Evolutionary conservation across 2,329 filamentous ascomycete species (phyloP).

Genomic region (Zasmidium cellare): DNA sequence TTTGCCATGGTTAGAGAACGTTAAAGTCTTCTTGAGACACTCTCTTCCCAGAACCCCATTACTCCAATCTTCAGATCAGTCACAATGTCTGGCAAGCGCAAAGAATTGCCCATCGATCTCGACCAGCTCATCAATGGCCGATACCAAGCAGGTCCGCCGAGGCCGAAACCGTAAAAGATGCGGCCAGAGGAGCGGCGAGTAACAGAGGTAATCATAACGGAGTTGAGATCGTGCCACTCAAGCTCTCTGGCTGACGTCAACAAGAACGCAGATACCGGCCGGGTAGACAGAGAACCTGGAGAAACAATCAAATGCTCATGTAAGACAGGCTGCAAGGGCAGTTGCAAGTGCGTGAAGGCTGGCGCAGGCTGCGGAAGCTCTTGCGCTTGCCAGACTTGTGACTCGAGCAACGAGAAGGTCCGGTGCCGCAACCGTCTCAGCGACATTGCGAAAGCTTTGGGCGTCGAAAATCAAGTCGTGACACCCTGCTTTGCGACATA

Average conservation of each 20-base stretch:
- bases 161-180: background rate
- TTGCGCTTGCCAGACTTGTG: constrained; percentile 1
- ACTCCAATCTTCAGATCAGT: no score
- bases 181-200: background rate
- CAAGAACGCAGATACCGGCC: background rate
- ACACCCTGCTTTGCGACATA: constrained; percentile 2
- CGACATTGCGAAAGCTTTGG: background rate
- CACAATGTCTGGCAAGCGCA: no score
- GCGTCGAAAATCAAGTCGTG: background rate
- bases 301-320: constrained; percentile 1
- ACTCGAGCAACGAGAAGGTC: background rate
- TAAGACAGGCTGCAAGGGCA: constrained; percentile 6
- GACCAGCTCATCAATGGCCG: no score
- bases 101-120: no score
- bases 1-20: no score
- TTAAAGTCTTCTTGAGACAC: no score
- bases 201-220: background rate
- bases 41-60: no score
- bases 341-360: background rate
- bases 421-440: background rate
- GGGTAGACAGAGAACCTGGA: background rate
- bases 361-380: constrained; percentile 4
- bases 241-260: no score
- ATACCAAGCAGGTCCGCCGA: no score
- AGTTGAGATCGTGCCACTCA: no score